Evolutionary conservation across 2,329 filamentous ascomycete species (phyloP).

Genomic region (Bipolaris oryzae): DNA sequence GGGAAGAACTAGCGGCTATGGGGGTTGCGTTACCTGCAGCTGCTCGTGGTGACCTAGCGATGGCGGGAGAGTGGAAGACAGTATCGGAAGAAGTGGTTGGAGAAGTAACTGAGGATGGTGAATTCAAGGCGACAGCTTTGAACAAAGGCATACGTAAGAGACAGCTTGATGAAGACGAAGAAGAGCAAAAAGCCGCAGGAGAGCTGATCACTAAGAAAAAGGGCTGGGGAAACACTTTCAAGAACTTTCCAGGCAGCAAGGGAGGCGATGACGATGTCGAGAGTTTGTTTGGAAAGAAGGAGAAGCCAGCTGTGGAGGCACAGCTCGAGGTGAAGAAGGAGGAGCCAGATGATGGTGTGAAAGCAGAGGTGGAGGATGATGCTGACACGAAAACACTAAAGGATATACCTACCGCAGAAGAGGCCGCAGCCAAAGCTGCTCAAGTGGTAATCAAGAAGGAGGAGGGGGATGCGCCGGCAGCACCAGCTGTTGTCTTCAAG

Average conservation of each 20-base stretch:
- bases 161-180: constrained; percentile 64
- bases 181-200: constrained; percentile 64
- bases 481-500: constrained; percentile 71
- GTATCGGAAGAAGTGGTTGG: constrained; percentile 58
- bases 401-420: constrained; percentile 39
- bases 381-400: constrained; percentile 25
- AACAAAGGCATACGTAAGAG: constrained; percentile 68
- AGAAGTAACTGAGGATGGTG: constrained; percentile 53
- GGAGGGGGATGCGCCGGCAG: constrained; percentile 25
- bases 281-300: constrained; percentile 56
- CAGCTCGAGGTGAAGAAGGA: constrained; percentile 50
- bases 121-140: constrained; percentile 50
- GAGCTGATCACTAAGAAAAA: constrained; percentile 51
- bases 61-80: constrained; percentile 86
- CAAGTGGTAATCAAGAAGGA: constrained; percentile 25
- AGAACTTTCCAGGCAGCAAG: constrained; percentile 52
- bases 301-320: constrained; percentile 18
- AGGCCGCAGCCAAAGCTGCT: constrained; percentile 27
- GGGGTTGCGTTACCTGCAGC: constrained; percentile 84
- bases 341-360: constrained; percentile 44
- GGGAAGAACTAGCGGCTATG: constrained; percentile 85
- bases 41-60: constrained; percentile 78
- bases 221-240: constrained; percentile 55
- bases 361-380: constrained; percentile 26
- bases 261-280: constrained; percentile 69